Evolutionary conservation across 2,329 filamentous ascomycete genomes (phyloP), one percentile per base, ranked within the genome.

Genomic region (Fusarium transvaalense): DNA sequence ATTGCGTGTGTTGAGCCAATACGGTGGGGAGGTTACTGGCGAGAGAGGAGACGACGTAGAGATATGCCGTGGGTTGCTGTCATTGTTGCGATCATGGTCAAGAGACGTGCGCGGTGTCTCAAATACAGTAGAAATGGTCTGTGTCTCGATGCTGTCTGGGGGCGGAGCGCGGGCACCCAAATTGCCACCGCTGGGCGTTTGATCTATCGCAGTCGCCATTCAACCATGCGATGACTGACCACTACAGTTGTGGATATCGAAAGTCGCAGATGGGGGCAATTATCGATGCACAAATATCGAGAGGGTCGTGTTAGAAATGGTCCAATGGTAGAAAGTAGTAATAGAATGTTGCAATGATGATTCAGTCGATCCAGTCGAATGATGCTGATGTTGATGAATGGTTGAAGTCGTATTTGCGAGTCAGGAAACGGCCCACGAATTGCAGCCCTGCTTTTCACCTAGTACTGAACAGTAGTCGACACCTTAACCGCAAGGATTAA

Each of bases 1-100:
- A 10, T 61, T 46, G 13, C 67, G 71, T 56, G 76, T 66, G 57
- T 77, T 78, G 46, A 74, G 69, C 83, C 83, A 85, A 73, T 84
- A 85, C 7, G 82, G 82, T 21, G 83, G 83, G 19, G 79, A 78
- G 4, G 74, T 78, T 25, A 79, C 65, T 12, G 72, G 67, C 5
- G 77, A 76, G 31, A 74, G 56, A 13, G 66, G 70, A 10, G 72
- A 73, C 6, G 75, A 73, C 34, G 66, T 45, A 29, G 71, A 52
- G 29, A 74, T 66, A 52, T 71, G 64, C 38, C 39, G 32, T 46
- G 57, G 42, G 37, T 67, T 71, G 50, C 38, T 51, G 27, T 58
- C 61, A 32, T 58, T 59, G 31, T 61, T 53, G 52, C 41, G 61
- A 45, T 64, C 50, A 39, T 69, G 54, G 41, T 75, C 68, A 57